These are phyloP conservation scores for Metschnikowia aberdeeniae DNA, from an alignment of 805 yeast species.

Conservation along the genomic window DNA sequence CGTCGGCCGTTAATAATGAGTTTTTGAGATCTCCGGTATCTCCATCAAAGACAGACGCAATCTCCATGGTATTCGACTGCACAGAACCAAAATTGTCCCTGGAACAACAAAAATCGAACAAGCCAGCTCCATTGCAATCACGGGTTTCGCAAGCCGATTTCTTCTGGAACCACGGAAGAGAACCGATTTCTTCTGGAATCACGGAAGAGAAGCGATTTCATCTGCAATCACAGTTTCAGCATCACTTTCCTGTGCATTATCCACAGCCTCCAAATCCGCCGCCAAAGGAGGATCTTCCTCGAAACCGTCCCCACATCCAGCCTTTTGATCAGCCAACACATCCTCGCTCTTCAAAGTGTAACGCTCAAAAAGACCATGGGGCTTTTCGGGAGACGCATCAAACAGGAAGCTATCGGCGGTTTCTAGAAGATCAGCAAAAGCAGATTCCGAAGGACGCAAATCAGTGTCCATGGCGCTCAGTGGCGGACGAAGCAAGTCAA, in stretches of 20 bases:
- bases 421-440: conserved; percentile 12
- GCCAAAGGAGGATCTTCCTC: neutral
- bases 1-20: too few relatives aligned
- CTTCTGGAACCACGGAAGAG: neutral
- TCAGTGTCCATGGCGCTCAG: conserved; percentile 4
- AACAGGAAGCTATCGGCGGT: conserved; percentile 3
- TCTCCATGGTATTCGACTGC: neutral
- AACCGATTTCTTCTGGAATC: conserved; percentile 9
- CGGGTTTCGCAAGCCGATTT: neutral
- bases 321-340: conserved; percentile 8
- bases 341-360: conserved; percentile 16
- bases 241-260: conserved; percentile 12
- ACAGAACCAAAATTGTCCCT: neutral
- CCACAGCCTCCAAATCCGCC: neutral
- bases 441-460: conserved; percentile 2
- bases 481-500: conserved; percentile 16
- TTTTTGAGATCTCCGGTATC: too few relatives aligned
- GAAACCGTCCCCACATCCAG: neutral
- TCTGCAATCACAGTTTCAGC: conserved; percentile 17
- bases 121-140: neutral
- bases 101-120: too few relatives aligned
- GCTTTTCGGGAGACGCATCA: conserved; percentile 2
- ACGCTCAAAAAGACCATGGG: conserved; percentile 11
- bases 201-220: conserved; percentile 6
- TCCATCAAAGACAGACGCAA: too few relatives aligned